Evolutionary conservation across 768 basidiomycete species (phyloP).

Genomic region (Rhizopogon sp.): DNA sequence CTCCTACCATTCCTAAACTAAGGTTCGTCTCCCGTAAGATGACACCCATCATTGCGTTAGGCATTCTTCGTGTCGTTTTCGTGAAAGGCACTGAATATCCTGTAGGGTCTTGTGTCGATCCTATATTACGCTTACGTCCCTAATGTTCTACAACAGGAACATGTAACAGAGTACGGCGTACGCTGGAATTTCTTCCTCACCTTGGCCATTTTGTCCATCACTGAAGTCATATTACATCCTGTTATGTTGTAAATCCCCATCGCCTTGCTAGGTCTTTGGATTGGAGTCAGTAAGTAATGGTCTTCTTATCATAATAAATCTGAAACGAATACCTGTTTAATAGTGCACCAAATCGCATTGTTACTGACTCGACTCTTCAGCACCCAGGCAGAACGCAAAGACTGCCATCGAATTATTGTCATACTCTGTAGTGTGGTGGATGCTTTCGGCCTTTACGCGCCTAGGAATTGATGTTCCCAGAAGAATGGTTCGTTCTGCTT

Average conservation of each 20-base stretch:
- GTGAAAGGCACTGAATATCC: conserved; percentile 96
- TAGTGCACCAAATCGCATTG: conserved; percentile 72
- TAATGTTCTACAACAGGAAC: conserved; percentile 57
- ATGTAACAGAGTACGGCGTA: conserved; percentile 90
- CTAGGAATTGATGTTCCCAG: conserved; percentile 47
- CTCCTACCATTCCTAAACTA: conserved; percentile 49
- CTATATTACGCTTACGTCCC: not conserved
- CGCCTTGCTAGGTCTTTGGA: conserved; percentile 53
- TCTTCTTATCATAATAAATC: not conserved
- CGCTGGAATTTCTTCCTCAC: conserved; percentile 99
- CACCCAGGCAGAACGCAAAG: conserved; percentile 62
- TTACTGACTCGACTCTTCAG: conserved; percentile 28
- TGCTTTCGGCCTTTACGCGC: conserved; percentile 35
- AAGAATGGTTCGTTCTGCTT: conserved; percentile 45
- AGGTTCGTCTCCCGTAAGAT: conserved; percentile 47
- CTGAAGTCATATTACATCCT: conserved; percentile 68
- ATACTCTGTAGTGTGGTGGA: conserved; percentile 81
- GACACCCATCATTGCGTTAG: conserved; percentile 66
- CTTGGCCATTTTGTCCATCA: conserved; percentile 70
- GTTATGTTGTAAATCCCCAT: conserved; percentile 53
- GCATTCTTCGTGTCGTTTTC: conserved; percentile 70
- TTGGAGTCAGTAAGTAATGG: conserved; percentile 48
- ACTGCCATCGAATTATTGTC: conserved; percentile 71
- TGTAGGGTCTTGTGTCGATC: conserved; percentile 38
- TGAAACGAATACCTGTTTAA: not conserved